These are phyloP conservation scores for Hymenoscyphus scutula DNA, from an alignment of 2,329 filamentous ascomycete species.

Conservation along the genomic window DNA sequence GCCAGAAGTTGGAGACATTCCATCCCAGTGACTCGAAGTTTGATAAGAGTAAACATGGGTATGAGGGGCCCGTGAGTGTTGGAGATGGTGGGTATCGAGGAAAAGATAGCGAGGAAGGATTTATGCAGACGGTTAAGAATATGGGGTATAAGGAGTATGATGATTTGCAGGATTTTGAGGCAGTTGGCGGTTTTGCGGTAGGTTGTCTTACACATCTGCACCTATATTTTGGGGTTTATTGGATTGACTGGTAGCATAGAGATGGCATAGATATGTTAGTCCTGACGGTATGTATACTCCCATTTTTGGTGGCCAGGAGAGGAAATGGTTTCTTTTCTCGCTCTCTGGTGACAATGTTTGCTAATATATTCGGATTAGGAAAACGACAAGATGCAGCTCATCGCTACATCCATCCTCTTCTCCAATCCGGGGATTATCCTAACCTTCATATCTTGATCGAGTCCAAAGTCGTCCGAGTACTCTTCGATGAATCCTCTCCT, in stretches of 20 bases:
- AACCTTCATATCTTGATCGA: constrained; percentile 60
- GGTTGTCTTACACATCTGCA: constrained; percentile 8
- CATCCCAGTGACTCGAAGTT: constrained; percentile 26
- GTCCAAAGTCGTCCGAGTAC: constrained; percentile 52
- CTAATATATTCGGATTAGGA: constrained; percentile 39
- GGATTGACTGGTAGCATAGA: background rate
- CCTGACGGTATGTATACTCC: background rate
- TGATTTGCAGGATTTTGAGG: constrained; percentile 52
- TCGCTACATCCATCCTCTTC: constrained; percentile 51
- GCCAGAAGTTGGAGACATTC: constrained; percentile 59
- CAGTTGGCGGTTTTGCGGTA: constrained; percentile 37
- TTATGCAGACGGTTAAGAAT: constrained; percentile 47
- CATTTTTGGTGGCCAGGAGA: too few species aligned
- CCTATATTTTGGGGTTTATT: background rate
- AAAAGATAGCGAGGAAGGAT: constrained; percentile 44
- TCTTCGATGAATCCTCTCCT: constrained; percentile 48
- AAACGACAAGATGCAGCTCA: constrained; percentile 58
- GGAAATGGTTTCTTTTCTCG: too few species aligned
- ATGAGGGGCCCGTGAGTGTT: constrained; percentile 54
- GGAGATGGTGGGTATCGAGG: constrained; percentile 48
- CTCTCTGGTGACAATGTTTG: too few species aligned
- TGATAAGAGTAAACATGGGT: constrained; percentile 46
- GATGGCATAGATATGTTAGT: constrained; percentile 1
- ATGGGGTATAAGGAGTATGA: constrained; percentile 51
- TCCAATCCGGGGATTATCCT: constrained; percentile 48